Evolutionary conservation across 441 rosid species (phyloP).

Genomic region (Hura crepitans): DNA sequence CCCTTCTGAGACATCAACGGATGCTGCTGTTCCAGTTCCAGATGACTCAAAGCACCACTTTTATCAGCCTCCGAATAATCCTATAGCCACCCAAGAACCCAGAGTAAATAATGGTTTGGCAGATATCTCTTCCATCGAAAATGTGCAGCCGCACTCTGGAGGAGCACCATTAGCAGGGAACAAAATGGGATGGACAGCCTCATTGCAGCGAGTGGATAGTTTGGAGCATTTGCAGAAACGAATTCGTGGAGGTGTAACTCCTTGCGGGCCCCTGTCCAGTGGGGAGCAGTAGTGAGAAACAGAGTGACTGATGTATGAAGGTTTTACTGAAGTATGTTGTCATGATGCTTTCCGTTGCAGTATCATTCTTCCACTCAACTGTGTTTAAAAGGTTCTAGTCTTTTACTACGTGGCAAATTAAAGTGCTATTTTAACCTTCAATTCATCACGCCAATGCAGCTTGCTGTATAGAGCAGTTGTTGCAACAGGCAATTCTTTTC

Average conservation of each 20-base stretch:
- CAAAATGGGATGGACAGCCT: constrained; percentile 61
- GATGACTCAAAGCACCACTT: constrained; percentile 40
- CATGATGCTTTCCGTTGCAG: constrained; percentile 1
- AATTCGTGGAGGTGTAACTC: constrained; percentile 40
- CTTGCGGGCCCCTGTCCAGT: constrained; percentile 27
- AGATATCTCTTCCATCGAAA: constrained; percentile 46
- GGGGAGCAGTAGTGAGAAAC: constrained; percentile 33
- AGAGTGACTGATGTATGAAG: constrained; percentile 7
- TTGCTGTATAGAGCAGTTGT: constrained; percentile 17
- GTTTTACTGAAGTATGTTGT: constrained; percentile 11
- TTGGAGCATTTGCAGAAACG: constrained; percentile 89
- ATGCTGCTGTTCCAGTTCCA: constrained; percentile 51
- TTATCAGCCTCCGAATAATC: constrained; percentile 33
- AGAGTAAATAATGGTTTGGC: constrained; percentile 41
- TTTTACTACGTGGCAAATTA: background rate
- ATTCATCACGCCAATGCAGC: constrained; percentile 3
- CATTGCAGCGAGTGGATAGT: constrained; percentile 80
- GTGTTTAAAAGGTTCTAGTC: constrained; percentile 2
- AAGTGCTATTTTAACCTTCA: constrained; percentile 12
- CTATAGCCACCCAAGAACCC: constrained; percentile 29
- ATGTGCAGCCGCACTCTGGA: constrained; percentile 28
- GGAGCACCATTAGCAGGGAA: constrained; percentile 27
- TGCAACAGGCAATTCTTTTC: constrained; percentile 3
- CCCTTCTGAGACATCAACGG: constrained; percentile 51
- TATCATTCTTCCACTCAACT: constrained; percentile 12